phyloP scores from a whole-genome alignment of 2,329 filamentous ascomycete genomes.

The Colletotrichum sp. region DNA sequence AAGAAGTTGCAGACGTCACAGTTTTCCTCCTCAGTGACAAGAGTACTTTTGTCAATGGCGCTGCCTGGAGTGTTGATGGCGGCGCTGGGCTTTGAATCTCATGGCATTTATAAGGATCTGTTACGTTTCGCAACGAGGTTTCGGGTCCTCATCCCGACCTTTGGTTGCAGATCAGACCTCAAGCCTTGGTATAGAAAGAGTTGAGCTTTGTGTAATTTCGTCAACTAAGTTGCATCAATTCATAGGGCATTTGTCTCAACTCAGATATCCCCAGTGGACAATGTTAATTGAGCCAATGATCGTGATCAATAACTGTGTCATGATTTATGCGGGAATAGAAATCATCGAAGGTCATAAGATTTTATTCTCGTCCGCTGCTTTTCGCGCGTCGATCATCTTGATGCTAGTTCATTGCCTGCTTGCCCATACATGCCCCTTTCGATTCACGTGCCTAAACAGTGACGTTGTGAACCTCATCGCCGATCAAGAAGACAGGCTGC shows the following conservation, averaged over 20 bases:
- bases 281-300: not conserved
- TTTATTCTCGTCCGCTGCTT: not conserved
- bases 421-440: not conserved
- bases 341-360: not conserved
- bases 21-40: conserved; percentile 1
- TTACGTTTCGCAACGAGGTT: not conserved
- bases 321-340: not conserved
- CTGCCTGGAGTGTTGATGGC: conserved; percentile 11
- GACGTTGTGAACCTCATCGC: conserved; percentile 23
- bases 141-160: not conserved
- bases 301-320: not conserved
- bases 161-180: not conserved
- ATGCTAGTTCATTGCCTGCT: not conserved
- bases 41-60: conserved; percentile 5
- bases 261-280: not conserved
- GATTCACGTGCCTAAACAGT: not conserved
- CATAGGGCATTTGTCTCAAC: not conserved
- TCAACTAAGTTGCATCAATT: not conserved
- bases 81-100: not conserved
- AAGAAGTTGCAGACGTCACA: conserved; percentile 10
- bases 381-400: not conserved
- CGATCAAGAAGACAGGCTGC: conserved; percentile 36
- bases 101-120: not conserved
- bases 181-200: not conserved
- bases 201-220: not conserved